Conservation (phyloP, 75 land plant species). For the Pinus tabuliformis region DNA sequence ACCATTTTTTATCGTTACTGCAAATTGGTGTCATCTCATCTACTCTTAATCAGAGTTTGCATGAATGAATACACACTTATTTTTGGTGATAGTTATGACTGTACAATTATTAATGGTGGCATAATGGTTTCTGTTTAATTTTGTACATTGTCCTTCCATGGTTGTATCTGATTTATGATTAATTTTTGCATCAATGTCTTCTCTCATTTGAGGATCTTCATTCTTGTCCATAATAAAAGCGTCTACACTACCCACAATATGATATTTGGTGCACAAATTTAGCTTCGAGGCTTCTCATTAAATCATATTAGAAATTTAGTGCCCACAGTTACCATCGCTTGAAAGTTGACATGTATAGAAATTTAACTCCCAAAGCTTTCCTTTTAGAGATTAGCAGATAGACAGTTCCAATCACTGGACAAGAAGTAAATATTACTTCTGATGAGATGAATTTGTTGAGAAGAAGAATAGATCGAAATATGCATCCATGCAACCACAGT, state of each 20-base stretch:
- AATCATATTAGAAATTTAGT: neutral
- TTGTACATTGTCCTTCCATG: neutral
- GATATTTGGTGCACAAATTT: neutral
- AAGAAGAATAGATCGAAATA: neutral
- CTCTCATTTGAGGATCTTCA: neutral
- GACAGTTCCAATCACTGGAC: neutral
- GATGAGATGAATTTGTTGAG: neutral
- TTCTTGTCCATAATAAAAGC: neutral
- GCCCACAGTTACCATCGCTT: neutral
- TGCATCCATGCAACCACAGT: neutral
- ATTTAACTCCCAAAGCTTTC: neutral
- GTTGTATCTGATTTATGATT: neutral
- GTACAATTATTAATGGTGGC: neutral
- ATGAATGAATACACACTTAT: neutral
- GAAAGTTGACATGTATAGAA: neutral
- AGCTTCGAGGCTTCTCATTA: neutral
- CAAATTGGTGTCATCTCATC: neutral
- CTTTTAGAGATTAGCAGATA: neutral
- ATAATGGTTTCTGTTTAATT: neutral
- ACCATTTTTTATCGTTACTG: neutral
- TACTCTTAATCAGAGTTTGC: neutral
- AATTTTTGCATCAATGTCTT: neutral
- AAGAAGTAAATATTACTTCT: neutral
- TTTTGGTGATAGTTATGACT: conserved; percentile 1
- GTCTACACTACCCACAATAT: neutral